Evolutionary conservation across 352 stramenopile species (phyloP).

Genomic region (Pythium phragmitis): DNA sequence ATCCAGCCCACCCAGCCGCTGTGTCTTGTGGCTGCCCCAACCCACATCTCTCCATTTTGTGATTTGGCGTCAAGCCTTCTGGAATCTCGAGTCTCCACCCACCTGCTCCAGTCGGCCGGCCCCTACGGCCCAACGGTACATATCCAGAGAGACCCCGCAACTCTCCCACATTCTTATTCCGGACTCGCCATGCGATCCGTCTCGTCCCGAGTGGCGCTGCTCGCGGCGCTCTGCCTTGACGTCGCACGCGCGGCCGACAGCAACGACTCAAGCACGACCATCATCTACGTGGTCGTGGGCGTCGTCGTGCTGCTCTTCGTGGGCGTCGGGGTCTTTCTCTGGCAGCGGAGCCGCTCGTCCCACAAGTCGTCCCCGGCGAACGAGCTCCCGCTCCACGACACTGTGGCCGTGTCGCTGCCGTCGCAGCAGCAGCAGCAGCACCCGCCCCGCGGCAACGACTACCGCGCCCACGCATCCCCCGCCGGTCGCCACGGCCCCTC

Average conservation of each 20-base stretch:
- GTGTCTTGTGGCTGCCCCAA: too few species aligned
- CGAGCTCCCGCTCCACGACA: slow-evolving; percentile 9
- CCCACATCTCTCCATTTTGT: too few species aligned
- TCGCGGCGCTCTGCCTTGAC: slow-evolving; percentile 16
- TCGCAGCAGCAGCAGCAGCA: slow-evolving; percentile 7
- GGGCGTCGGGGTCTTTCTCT: slow-evolving; percentile 49
- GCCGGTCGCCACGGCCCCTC: neutral
- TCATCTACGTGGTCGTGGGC: slow-evolving; percentile 61
- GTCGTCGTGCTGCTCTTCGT: slow-evolving; percentile 52
- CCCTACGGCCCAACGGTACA: too few species aligned
- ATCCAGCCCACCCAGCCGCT: too few species aligned
- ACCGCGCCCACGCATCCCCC: slow-evolving; percentile 10
- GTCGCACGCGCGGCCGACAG: slow-evolving; percentile 17
- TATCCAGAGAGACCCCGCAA: too few species aligned
- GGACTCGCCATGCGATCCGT: neutral
- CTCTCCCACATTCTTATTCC: too few species aligned
- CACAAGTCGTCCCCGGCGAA: neutral
- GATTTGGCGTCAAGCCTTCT: too few species aligned
- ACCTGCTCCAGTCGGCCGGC: too few species aligned
- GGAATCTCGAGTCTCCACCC: too few species aligned
- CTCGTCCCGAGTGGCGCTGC: neutral
- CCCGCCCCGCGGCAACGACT: neutral
- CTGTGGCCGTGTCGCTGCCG: neutral
- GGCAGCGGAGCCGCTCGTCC: slow-evolving; percentile 35
- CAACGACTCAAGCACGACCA: slow-evolving; percentile 33